A percentile compares a stretch with the other conserved stretches of the same genome.
Conservation (phyloP, 129 eudicot genomes). For the Tagetes patula region DNA sequence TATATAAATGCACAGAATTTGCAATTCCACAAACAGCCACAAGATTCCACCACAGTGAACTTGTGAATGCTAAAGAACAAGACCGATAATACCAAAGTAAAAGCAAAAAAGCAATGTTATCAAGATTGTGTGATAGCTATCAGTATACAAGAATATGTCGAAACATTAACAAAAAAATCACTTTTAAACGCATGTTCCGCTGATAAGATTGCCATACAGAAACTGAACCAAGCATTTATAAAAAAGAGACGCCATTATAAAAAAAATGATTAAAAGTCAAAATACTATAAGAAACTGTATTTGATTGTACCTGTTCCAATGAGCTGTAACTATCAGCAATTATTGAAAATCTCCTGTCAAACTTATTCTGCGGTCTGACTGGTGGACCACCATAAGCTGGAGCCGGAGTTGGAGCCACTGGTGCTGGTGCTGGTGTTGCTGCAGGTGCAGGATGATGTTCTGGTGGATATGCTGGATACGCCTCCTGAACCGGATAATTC, state of each 20-base stretch:
- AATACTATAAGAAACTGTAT: slow-evolving; percentile 6
- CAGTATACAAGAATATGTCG: not conserved
- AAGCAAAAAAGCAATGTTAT: not conserved
- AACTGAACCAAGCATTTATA: slow-evolving; percentile 6
- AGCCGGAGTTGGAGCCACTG: slow-evolving; percentile 38
- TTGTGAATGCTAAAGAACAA: slow-evolving; percentile 1
- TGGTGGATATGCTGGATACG: slow-evolving; percentile 48
- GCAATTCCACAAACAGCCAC: slow-evolving; percentile 5
- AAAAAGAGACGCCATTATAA: not conserved
- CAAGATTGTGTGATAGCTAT: not conserved
- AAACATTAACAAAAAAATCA: slow-evolving; percentile 6
- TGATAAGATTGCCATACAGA: not conserved
- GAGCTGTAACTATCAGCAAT: slow-evolving; percentile 86
- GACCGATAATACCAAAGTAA: not conserved
- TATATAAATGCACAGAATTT: slow-evolving; percentile 5
- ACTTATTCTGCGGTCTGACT: slow-evolving; percentile 54
- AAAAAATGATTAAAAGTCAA: slow-evolving; percentile 17
- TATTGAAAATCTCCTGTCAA: slow-evolving; percentile 76
- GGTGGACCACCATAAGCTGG: slow-evolving; percentile 37
- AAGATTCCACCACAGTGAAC: slow-evolving; percentile 1
- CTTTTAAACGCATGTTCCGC: not conserved
- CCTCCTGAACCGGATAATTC: slow-evolving; percentile 51
- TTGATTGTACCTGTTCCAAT: slow-evolving; percentile 68
- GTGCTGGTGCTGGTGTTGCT: slow-evolving; percentile 36
- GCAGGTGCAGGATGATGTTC: slow-evolving; percentile 46